These are phyloP conservation scores for Fusarium chuoi DNA, from an alignment of 2,329 filamentous ascomycete species.

Conservation along the genomic window DNA sequence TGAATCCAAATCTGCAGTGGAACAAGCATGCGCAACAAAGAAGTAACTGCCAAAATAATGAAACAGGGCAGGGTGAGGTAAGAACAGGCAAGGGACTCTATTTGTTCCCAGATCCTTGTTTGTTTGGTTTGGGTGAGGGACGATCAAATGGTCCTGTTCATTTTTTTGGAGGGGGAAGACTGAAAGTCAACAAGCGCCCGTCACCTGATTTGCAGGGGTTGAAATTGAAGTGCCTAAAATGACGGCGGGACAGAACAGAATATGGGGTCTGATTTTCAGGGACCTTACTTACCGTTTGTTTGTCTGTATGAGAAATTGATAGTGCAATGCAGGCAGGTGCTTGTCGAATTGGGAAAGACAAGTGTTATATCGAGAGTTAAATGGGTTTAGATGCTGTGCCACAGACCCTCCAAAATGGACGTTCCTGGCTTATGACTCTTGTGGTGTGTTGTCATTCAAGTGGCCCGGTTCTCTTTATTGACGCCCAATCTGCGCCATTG, in stretches of 20 bases:
- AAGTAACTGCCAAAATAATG: conserved; percentile 12
- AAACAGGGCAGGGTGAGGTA: conserved; percentile 5
- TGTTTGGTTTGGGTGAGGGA: conserved; percentile 34
- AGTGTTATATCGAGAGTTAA: conserved; percentile 12
- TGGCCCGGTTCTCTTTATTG: conserved; percentile 38
- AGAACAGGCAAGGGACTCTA: not conserved
- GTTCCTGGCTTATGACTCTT: conserved; percentile 4
- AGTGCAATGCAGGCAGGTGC: not conserved
- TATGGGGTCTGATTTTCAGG: conserved; percentile 11
- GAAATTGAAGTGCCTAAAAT: conserved; percentile 14
- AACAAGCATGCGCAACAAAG: conserved; percentile 33
- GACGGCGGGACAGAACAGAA: conserved; percentile 8
- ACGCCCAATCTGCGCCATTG: conserved; percentile 45
- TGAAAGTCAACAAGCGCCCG: conserved; percentile 43
- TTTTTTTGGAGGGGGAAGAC: conserved; percentile 37
- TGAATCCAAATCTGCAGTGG: conserved; percentile 11
- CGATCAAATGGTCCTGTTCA: conserved; percentile 19
- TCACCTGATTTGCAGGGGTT: conserved; percentile 44
- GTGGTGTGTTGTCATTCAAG: conserved; percentile 39
- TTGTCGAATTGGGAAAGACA: conserved; percentile 10
- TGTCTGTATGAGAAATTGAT: not conserved
- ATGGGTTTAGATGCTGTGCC: conserved; percentile 9
- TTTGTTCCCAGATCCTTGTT: conserved; percentile 41
- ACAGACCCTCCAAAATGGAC: conserved; percentile 7
- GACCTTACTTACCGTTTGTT: not conserved